These are phyloP conservation scores for Paecilomyces formosus DNA, from an alignment of 2,329 filamentous ascomycete species.

Conservation along the genomic window DNA sequence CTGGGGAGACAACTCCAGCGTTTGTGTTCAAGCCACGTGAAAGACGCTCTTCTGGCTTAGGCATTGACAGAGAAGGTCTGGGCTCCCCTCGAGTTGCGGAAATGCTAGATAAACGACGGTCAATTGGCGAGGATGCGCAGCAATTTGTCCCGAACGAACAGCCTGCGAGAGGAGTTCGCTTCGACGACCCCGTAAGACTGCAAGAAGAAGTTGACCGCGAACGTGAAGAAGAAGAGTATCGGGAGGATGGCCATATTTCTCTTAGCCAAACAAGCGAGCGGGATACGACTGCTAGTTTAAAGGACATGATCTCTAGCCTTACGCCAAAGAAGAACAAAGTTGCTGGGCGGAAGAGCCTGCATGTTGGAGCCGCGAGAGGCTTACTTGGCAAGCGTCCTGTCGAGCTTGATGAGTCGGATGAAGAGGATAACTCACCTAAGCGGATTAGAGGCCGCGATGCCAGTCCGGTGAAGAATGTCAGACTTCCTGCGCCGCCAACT, in stretches of 20 bases:
- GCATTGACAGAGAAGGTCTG: slow-evolving; percentile 61
- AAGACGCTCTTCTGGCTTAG: slow-evolving; percentile 59
- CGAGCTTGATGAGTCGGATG: slow-evolving; percentile 59
- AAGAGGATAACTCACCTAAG: slow-evolving; percentile 51
- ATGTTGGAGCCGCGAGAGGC: slow-evolving; percentile 66
- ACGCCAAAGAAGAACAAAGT: slow-evolving; percentile 66
- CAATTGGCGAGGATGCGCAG: slow-evolving; percentile 60
- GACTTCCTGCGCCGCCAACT: slow-evolving; percentile 60
- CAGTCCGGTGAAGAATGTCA: slow-evolving; percentile 70
- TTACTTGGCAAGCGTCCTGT: slow-evolving; percentile 66
- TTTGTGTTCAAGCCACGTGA: slow-evolving; percentile 56
- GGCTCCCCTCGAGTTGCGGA: slow-evolving; percentile 69
- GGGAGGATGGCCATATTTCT: slow-evolving; percentile 49
- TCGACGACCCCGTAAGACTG: slow-evolving; percentile 57
- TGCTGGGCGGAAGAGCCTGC: slow-evolving; percentile 66
- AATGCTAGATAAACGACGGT: slow-evolving; percentile 62
- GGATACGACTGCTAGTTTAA: slow-evolving; percentile 60
- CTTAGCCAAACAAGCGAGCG: slow-evolving; percentile 44
- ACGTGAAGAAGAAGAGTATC: slow-evolving; percentile 52
- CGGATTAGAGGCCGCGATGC: slow-evolving; percentile 63
- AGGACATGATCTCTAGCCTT: slow-evolving; percentile 69
- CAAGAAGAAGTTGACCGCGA: slow-evolving; percentile 58
- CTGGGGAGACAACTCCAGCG: slow-evolving; percentile 54
- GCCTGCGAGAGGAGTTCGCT: slow-evolving; percentile 46
- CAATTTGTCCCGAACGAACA: slow-evolving; percentile 53